Evolutionary conservation across 2,329 filamentous ascomycete species (phyloP).

Genomic region (Ceratocystis smalleyi): DNA sequence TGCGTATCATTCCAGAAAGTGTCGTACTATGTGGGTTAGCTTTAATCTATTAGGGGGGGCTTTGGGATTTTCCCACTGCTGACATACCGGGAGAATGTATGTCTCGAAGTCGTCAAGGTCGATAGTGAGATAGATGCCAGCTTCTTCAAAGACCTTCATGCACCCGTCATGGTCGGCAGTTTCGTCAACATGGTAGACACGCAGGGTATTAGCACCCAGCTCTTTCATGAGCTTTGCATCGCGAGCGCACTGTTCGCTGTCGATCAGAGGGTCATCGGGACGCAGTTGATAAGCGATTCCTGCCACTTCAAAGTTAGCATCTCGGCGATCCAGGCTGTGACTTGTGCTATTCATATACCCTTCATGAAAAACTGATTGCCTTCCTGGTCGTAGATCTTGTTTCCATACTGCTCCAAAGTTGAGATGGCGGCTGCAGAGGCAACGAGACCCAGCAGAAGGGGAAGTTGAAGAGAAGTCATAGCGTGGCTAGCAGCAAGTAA

Average conservation of each 20-base stretch:
- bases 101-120: constrained; percentile 65
- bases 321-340: constrained; percentile 6
- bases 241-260: constrained; percentile 58
- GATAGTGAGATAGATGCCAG: constrained; percentile 69
- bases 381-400: constrained; percentile 73
- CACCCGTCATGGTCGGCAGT: constrained; percentile 56
- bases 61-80: not conserved
- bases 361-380: constrained; percentile 75
- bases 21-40: constrained; percentile 28
- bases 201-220: constrained; percentile 68
- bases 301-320: constrained; percentile 23
- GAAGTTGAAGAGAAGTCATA: not conserved
- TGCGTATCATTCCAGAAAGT: constrained; percentile 62
- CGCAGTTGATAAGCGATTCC: constrained; percentile 55
- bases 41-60: not conserved
- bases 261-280: constrained; percentile 54
- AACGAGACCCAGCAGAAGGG: constrained; percentile 18
- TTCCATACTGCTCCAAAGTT: constrained; percentile 44
- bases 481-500: not conserved
- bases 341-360: constrained; percentile 36
- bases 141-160: constrained; percentile 65
- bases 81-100: constrained; percentile 46
- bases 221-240: constrained; percentile 66
- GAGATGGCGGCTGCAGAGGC: constrained; percentile 29
- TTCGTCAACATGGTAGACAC: constrained; percentile 75